Evolutionary conservation across 139 green algal genomes (phyloP).

Genomic region (Chlamydomonas sphaeroides): DNA sequence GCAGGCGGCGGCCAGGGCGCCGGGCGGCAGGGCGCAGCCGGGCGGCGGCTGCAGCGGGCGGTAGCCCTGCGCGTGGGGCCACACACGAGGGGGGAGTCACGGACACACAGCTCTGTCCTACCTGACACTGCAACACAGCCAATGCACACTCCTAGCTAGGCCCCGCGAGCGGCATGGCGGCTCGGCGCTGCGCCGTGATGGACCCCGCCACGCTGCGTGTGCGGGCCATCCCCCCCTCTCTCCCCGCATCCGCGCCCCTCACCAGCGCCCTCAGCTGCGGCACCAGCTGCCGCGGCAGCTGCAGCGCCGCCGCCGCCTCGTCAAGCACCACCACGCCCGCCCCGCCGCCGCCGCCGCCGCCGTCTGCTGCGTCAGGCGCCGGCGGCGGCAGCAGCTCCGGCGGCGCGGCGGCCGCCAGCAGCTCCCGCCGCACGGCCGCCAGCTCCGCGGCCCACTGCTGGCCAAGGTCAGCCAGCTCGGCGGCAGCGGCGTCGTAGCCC

Average conservation of each 20-base stretch:
- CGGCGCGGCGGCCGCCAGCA: not conserved
- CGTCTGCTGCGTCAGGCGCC: too few relatives aligned
- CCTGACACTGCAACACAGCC: too few relatives aligned
- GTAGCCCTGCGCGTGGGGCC: not conserved
- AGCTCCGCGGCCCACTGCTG: not conserved
- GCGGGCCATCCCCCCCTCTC: too few relatives aligned
- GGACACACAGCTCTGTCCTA: too few relatives aligned
- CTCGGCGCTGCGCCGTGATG: too few relatives aligned
- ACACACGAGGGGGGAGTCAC: too few relatives aligned
- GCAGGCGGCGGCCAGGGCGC: not conserved
- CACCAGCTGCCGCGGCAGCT: slow-evolving; percentile 5
- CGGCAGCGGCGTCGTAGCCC: not conserved
- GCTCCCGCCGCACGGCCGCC: not conserved
- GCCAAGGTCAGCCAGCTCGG: not conserved
- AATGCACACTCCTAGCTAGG: too few relatives aligned
- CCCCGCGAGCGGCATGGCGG: too few relatives aligned
- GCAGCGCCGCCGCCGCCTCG: not conserved
- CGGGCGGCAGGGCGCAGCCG: not conserved
- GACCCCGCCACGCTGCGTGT: too few relatives aligned
- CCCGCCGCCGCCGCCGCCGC: too few relatives aligned
- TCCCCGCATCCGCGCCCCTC: too few relatives aligned
- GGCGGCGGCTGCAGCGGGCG: not conserved
- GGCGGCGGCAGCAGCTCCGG: not conserved
- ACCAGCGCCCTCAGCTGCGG: too few relatives aligned
- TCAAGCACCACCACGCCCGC: not conserved